phyloP scores from a whole-genome alignment of 169 alveolate genomes.

The Eimeria maxima region DNA sequence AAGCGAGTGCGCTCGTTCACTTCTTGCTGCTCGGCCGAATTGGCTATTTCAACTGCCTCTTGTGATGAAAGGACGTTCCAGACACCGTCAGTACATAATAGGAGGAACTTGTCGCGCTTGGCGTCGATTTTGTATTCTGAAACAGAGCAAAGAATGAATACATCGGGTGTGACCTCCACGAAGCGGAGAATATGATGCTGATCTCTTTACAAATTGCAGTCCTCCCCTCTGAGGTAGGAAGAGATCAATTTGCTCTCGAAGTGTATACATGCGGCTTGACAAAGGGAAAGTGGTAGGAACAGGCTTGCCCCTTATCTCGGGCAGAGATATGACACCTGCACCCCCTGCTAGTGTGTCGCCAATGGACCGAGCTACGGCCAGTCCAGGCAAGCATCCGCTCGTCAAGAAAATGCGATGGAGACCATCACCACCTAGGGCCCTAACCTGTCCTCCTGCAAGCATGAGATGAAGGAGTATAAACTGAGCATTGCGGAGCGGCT shows the following conservation, averaged over 20 bases:
- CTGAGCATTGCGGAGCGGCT: background rate
- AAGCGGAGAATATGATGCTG: background rate
- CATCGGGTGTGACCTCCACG: background rate
- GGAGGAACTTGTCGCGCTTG: slow-evolving; percentile 76
- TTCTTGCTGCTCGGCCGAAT: slow-evolving; percentile 5
- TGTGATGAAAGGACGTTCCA: slow-evolving; percentile 89
- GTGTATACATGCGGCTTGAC: background rate
- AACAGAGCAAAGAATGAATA: background rate
- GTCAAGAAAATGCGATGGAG: slow-evolving; percentile 92
- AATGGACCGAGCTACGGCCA: slow-evolving; percentile 96
- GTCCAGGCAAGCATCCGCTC: slow-evolving; percentile 91
- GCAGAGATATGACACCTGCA: slow-evolving; percentile 94
- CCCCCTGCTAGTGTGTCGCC: slow-evolving; percentile 94
- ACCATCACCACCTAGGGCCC: slow-evolving; percentile 89
- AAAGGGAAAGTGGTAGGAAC: background rate
- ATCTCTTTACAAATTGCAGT: background rate
- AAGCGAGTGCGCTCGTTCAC: background rate
- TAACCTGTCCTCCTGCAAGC: slow-evolving; percentile 92
- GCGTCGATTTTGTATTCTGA: slow-evolving; percentile 60
- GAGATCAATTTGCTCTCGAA: background rate
- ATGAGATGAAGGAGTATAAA: background rate
- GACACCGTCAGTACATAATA: slow-evolving; percentile 90
- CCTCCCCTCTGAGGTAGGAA: background rate
- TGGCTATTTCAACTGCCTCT: slow-evolving; percentile 88
- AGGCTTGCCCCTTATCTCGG: slow-evolving; percentile 87